Conservation (phyloP, 78 protist species). For the Cyanophora paradoxa region DNA sequence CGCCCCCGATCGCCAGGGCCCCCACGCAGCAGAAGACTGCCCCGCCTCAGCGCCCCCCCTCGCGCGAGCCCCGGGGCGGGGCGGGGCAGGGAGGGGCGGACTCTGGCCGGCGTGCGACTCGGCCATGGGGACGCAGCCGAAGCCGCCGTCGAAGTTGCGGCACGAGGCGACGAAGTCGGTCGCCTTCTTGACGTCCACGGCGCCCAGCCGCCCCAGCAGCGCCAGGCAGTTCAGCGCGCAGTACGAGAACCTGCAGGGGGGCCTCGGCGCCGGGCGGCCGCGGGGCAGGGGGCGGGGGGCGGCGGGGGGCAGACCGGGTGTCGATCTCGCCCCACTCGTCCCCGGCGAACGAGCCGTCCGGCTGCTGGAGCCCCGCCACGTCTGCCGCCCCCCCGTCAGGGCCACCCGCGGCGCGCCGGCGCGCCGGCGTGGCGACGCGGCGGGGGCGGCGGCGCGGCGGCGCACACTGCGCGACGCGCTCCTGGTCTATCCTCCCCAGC, state of each 20-base stretch:
- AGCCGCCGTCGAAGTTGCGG: conserved; percentile 96
- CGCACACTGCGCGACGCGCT: conserved; percentile 37
- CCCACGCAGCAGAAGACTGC: conserved; percentile 94
- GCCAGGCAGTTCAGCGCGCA: conserved; percentile 78
- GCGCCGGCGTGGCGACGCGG: too few species aligned
- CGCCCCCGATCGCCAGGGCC: conserved; percentile 77
- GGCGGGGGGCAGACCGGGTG: too few species aligned
- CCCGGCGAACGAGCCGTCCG: conserved; percentile 94
- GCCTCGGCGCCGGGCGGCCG: too few species aligned
- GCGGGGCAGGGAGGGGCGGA: background rate
- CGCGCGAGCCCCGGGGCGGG: background rate
- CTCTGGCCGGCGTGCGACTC: conserved; percentile 97
- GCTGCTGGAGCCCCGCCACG: conserved; percentile 71
- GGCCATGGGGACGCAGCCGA: conserved; percentile 88
- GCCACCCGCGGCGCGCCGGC: too few species aligned
- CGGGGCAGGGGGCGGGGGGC: too few species aligned
- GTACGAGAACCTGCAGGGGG: conserved; percentile 86
- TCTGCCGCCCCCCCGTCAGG: background rate
- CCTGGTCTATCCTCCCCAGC: conserved; percentile 50
- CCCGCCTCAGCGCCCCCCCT: too few species aligned
- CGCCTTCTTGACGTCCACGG: conserved; percentile 54
- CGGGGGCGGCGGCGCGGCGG: too few species aligned
- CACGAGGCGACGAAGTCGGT: conserved; percentile 63
- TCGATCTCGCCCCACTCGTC: conserved; percentile 98
- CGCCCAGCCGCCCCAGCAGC: conserved; percentile 61